A percentile compares a stretch with the other conserved stretches of the same genome.
Evolutionary conservation across 805 yeast genomes (phyloP).

Genomic region (Candida parachauliodes): DNA sequence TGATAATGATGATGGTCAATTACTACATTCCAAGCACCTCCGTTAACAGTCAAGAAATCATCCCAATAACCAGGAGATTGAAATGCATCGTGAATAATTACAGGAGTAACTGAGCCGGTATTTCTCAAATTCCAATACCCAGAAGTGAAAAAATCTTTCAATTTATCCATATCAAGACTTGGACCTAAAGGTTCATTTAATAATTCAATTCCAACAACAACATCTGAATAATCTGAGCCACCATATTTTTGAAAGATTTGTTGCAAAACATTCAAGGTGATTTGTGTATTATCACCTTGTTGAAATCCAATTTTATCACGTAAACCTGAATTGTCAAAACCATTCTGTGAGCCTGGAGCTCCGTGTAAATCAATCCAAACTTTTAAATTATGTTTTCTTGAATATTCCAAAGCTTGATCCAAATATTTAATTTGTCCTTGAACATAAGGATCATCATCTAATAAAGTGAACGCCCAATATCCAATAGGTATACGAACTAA

Average conservation of each 20-base stretch:
- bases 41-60: slow-evolving; percentile 37
- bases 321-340: slow-evolving; percentile 90
- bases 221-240: slow-evolving; percentile 55
- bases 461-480: slow-evolving; percentile 80
- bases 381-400: slow-evolving; percentile 53
- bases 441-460: slow-evolving; percentile 77
- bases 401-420: slow-evolving; percentile 78
- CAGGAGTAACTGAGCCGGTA: slow-evolving; percentile 47
- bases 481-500: slow-evolving; percentile 90
- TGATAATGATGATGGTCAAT: slow-evolving; percentile 91
- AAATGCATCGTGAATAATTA: slow-evolving; percentile 83
- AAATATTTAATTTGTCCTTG: slow-evolving; percentile 73
- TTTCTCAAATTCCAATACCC: slow-evolving; percentile 65
- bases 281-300: slow-evolving; percentile 46
- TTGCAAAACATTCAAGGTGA: slow-evolving; percentile 55
- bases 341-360: slow-evolving; percentile 96
- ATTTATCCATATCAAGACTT: slow-evolving; percentile 50
- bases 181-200: slow-evolving; percentile 90
- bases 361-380: slow-evolving; percentile 95
- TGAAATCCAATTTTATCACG: slow-evolving; percentile 64
- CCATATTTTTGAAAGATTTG: slow-evolving; percentile 64
- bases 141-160: slow-evolving; percentile 56
- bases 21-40: slow-evolving; percentile 56
- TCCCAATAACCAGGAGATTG: slow-evolving; percentile 61
- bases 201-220: slow-evolving; percentile 78